Evolutionary conservation across 306 rosid genomes (phyloP).

Genomic region (Malus orientalis): DNA sequence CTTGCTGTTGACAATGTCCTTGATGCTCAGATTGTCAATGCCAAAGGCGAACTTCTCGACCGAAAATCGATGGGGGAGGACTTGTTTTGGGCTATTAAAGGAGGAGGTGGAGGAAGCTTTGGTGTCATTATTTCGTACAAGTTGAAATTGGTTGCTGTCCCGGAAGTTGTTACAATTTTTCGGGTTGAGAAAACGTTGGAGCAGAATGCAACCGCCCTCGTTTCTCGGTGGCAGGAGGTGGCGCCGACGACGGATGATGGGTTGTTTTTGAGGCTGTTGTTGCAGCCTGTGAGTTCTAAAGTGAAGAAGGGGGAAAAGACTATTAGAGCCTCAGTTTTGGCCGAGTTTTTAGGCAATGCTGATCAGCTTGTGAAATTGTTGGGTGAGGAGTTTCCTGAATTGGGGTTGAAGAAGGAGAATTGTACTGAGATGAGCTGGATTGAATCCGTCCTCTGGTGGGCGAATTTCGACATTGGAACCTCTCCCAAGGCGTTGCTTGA

Average conservation of each 20-base stretch:
- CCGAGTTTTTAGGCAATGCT: constrained; percentile 46
- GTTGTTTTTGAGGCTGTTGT: constrained; percentile 48
- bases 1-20: constrained; percentile 53
- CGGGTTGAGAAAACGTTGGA: constrained; percentile 27
- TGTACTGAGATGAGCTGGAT: constrained; percentile 59
- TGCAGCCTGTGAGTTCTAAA: constrained; percentile 44
- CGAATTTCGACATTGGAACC: constrained; percentile 15
- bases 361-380: constrained; percentile 35
- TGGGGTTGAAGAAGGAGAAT: constrained; percentile 38
- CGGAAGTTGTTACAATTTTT: constrained; percentile 51
- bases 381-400: constrained; percentile 47
- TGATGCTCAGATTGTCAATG: constrained; percentile 63
- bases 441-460: constrained; percentile 59
- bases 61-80: constrained; percentile 63
- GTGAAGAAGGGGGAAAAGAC: constrained; percentile 29
- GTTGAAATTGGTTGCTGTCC: constrained; percentile 45
- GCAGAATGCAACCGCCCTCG: constrained; percentile 44
- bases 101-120: constrained; percentile 78
- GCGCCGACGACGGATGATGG: constrained; percentile 45
- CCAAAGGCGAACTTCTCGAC: constrained; percentile 47
- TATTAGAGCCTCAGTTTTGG: constrained; percentile 23
- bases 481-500: constrained; percentile 39
- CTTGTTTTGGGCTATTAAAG: constrained; percentile 74
- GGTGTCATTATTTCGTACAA: constrained; percentile 62
- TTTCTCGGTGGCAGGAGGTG: constrained; percentile 54